phyloP scores from a whole-genome alignment of 2,329 filamentous ascomycete genomes.

The Neoascochyta sp. region DNA sequence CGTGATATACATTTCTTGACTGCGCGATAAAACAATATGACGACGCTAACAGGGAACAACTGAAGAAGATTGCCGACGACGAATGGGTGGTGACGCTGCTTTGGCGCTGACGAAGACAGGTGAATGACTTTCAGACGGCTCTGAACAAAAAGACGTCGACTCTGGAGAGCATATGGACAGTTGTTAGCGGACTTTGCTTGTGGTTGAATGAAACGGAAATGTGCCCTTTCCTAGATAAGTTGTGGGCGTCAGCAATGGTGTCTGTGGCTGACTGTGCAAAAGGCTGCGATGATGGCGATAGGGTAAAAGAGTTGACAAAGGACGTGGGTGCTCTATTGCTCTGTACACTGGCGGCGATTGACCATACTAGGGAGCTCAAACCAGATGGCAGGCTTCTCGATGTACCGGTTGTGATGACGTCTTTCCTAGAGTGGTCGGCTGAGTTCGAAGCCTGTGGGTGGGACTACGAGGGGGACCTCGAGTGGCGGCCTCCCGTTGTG shows the following conservation, averaged over 20 bases:
- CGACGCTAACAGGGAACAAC: no score
- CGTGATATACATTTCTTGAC: no score
- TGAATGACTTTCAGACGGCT: no score
- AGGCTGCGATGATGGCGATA: slow-evolving; percentile 8
- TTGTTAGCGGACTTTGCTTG: slow-evolving; percentile 6
- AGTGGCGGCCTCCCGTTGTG: slow-evolving; percentile 8
- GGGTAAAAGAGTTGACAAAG: slow-evolving; percentile 1
- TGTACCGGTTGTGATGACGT: slow-evolving; percentile 7
- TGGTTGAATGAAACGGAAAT: slow-evolving; percentile 6
- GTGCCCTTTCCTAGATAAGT: slow-evolving; percentile 4
- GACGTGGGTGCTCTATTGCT: slow-evolving; percentile 9
- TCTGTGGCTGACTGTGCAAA: neutral
- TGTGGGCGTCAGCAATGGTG: no score
- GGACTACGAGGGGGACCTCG: slow-evolving; percentile 5
- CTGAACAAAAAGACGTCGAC: slow-evolving; percentile 1
- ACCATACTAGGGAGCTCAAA: slow-evolving; percentile 6
- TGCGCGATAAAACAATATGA: no score
- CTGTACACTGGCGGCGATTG: slow-evolving; percentile 5
- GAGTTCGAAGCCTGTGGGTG: slow-evolving; percentile 5
- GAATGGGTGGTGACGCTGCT: no score
- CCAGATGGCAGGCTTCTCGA: slow-evolving; percentile 6
- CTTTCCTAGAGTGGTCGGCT: slow-evolving; percentile 4
- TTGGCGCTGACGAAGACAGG: no score
- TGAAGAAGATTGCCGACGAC: no score
- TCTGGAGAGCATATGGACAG: slow-evolving; percentile 6